Conservation (phyloP, 192 early-diverging fungal species). For the Coemansia erecta region DNA sequence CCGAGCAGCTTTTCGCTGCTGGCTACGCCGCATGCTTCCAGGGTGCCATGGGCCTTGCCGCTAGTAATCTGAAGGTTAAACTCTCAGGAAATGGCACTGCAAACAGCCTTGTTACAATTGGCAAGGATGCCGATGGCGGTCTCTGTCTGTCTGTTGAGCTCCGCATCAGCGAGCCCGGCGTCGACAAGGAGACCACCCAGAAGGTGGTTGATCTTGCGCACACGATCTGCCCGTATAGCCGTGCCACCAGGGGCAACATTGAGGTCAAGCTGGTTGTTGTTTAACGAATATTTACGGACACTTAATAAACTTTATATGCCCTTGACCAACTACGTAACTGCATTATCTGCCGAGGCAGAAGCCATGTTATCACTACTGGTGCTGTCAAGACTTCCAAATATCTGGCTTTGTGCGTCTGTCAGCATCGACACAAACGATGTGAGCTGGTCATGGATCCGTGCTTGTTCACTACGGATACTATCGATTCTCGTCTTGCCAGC, state of each 20-base stretch:
- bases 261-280: constrained; percentile 54
- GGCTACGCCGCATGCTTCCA: constrained; percentile 62
- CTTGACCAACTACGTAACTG: no score
- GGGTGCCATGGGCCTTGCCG: constrained; percentile 56
- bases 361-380: no score
- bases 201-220: constrained; percentile 55
- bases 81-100: constrained; percentile 51
- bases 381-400: constrained; percentile 15
- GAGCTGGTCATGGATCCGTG: constrained; percentile 31
- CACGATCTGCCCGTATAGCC: constrained; percentile 58
- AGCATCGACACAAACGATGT: constrained; percentile 41
- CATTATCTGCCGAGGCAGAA: no score
- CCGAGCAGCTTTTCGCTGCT: constrained; percentile 59
- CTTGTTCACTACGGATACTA: constrained; percentile 25
- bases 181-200: constrained; percentile 47
- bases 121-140: constrained; percentile 52
- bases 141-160: constrained; percentile 57
- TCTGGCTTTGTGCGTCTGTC: constrained; percentile 36
- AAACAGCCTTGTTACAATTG: constrained; percentile 51
- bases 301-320: no score
- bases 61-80: constrained; percentile 47
- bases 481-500: constrained; percentile 35
- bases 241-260: constrained; percentile 55
- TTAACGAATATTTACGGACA: constrained; percentile 4
- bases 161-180: constrained; percentile 44